Base-by-base conservation (phyloP, 78 protist species). In the Cavenderia fasciculata region DNA sequence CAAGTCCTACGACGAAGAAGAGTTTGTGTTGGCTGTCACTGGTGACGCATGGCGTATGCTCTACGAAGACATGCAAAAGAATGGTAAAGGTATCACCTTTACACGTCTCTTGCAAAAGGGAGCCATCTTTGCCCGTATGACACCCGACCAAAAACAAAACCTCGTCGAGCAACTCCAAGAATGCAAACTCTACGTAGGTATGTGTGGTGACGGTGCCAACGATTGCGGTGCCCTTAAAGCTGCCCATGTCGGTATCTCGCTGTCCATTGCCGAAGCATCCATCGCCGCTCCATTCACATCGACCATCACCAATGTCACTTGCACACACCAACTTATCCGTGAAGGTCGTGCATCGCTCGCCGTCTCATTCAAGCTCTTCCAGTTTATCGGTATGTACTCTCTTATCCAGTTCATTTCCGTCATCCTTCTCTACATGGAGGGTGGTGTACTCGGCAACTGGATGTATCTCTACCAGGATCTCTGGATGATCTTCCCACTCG, bases 151-250 rank as follows among this genome's bases (percentile, higher is more conserved):
- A 40, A 96, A 97, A 70, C 95, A 72, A 69, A 61, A 57, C 40
- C 47, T 93, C 19, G 70, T 93, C 34, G 36, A 43, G 18, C 74
- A 68, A 16, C 86, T 96, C 43, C 92, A 96, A 36, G 21, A 0
- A 16, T 12, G 0, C 12, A 97, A 96, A 5, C 52, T 54, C 38
- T 2, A 23, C 44, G 93, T 97, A n/a, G 96, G 96, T 56, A 99
- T 99, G 99, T 97, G 99, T 51, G 99, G 99, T 16, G 99, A 99
- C 77, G 99, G 99, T 65, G 97, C 99, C 2, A 99, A 99, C 90
- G 99, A 99, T 74, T 99, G 98, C 18, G 99, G 99, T 23, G 99
- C 99, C 4, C 94, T 99, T 34, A 98, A 98, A 86, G 97, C 94
- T 29, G 98, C 99, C 0, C 96, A 95, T 47, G 98, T 98, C 19